phyloP scores from a whole-genome alignment of 148 eudicot genomes.

The Rhododendron griersonianum region DNA sequence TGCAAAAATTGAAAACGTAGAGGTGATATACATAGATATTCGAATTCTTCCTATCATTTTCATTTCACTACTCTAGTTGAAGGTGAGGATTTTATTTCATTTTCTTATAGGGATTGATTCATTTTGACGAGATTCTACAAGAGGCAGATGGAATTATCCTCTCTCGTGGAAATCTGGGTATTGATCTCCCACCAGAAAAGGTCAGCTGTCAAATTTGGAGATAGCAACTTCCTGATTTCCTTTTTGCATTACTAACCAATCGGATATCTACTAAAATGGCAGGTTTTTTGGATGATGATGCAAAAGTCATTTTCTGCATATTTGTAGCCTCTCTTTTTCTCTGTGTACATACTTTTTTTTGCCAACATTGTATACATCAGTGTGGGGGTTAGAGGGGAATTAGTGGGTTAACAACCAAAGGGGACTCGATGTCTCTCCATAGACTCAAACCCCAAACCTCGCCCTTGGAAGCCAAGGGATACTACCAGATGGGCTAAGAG shows the following conservation, averaged over 20 bases:
- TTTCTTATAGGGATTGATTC: constrained; percentile 62
- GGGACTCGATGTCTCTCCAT: background rate
- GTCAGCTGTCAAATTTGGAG: constrained; percentile 25
- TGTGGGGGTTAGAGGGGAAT: background rate
- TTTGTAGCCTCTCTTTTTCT: background rate
- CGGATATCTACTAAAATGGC: background rate
- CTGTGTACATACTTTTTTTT: background rate
- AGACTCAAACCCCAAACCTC: background rate
- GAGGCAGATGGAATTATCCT: constrained; percentile 97
- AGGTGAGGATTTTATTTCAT: background rate
- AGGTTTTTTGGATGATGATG: background rate
- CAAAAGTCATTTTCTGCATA: background rate
- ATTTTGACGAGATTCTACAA: constrained; percentile 90
- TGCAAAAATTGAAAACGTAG: constrained; percentile 91
- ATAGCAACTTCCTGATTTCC: background rate
- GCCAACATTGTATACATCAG: background rate
- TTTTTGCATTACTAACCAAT: background rate
- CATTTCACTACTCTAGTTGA: background rate
- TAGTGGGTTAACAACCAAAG: background rate
- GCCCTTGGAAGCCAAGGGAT: background rate
- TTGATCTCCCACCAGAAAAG: constrained; percentile 98
- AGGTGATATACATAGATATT: constrained; percentile 36
- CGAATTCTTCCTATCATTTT: background rate
- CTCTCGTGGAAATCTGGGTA: constrained; percentile 96
- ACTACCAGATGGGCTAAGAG: background rate